phyloP scores from a whole-genome alignment of 441 rosid species.

The Croton setiger region DNA sequence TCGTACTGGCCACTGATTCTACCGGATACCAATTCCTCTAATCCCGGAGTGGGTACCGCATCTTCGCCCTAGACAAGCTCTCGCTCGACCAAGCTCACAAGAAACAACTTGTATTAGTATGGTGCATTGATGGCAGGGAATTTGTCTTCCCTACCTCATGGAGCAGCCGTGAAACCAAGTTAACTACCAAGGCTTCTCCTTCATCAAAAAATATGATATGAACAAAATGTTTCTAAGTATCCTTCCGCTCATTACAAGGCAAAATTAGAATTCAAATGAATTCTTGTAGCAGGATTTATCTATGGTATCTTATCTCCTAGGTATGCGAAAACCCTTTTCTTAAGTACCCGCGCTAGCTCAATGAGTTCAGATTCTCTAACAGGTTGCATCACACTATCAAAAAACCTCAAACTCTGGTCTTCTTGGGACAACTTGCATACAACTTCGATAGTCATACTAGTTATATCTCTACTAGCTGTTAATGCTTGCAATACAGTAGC shows the following conservation, averaged over 20 bases:
- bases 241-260: neutral
- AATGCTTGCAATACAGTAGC: conserved; percentile 48
- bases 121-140: no score
- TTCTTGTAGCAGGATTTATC: neutral
- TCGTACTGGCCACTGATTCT: no score
- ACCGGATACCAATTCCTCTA: no score
- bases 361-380: conserved; percentile 60
- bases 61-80: no score
- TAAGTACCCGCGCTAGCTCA: conserved; percentile 63
- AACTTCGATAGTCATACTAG: conserved; percentile 65
- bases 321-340: conserved; percentile 59
- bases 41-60: no score
- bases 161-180: no score
- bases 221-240: no score
- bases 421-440: conserved; percentile 63
- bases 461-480: conserved; percentile 75
- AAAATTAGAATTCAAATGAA: conserved; percentile 12
- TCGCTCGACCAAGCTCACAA: no score
- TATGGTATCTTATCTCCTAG: conserved; percentile 44
- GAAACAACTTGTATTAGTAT: no score
- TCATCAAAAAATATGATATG: no score
- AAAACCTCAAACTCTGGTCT: conserved; percentile 25
- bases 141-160: no score
- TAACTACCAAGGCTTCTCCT: no score
- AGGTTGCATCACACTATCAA: conserved; percentile 32